Evolutionary conservation across 2,329 filamentous ascomycete species (phyloP), one percentile per base, ranked within the genome.

Genomic region (Xenoacremonium recifei): DNA sequence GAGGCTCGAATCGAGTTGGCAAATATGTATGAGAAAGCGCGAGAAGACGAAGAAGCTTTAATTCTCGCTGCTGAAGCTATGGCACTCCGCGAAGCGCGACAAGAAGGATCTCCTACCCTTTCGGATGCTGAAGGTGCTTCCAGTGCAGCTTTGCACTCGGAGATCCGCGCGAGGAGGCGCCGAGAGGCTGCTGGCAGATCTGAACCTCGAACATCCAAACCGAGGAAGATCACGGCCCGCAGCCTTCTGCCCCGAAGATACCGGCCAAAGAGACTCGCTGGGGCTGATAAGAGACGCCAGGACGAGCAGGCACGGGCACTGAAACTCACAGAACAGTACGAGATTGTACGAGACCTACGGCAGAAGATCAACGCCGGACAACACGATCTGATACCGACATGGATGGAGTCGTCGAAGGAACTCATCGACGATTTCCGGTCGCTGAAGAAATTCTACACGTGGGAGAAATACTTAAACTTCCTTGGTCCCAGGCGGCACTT

Each of bases 1-100:
- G 84, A 90, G 48, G 87, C 89, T 29, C 84, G 89, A 29, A 81
- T 87, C 21, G 81, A 89, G 54, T 73, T 96, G 9, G 89, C 89
- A 11, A 90, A 87, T 55, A 80, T 96, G 63, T 96, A 95, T 58
- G 89, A 95, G 61, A 81, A 77, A 49, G 77, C 78, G 33, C 83
- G 83, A 48, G 80, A 85, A 66, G 82, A 79, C 17, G 85, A 90
- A 55, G 82, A 89, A 56, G 90, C 90, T 2, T 79, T 90, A 44
- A 82, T 86, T 45, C 79, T 90, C 37, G 81, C 88, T 36, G 85
- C 85, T 23, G 85, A 95, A 60, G 83, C 88, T 7, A 77, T 92
- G 53, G 73, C 80, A 21, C 69, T 90, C 17, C 77, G 78, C 48
- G 75, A 76, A 43, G 67, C 64, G 10, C 67, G 68, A 39, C 67